Evolutionary conservation across 2,329 filamentous ascomycete genomes (phyloP), one percentile per base, ranked within the genome.

Genomic region (Colletotrichum australisinense): DNA sequence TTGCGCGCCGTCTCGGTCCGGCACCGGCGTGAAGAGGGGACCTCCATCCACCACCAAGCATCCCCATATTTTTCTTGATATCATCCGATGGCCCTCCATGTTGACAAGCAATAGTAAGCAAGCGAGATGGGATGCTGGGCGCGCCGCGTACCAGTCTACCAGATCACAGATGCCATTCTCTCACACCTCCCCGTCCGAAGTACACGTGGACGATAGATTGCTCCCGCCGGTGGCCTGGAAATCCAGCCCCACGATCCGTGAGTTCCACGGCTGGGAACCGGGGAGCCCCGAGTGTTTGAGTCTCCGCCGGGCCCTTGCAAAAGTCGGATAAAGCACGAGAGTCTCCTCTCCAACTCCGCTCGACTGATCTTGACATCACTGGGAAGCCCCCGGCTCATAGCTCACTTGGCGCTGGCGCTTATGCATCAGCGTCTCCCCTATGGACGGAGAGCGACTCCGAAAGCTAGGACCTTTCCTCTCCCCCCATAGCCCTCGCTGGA

Each of bases 291-390:
- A 8, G 46, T 8, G 19, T 22, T 49, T n/a, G 42, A 49, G 16
- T 28, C 38, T 35, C 28, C 35, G 26, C 59, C 26, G n/a, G 24
- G 14, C 67, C 30, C 53, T 53, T 24, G 46, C 42, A 63, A 42
- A n/a, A n/a, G 32, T 26, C 66, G 62, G 67, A 62, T 73, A 62
- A 58, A 65, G 67, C 55, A 65, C 67, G 53, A 26, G 55, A 49
- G 46, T 68, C 49, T 63, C 32, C 67, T 49, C 35, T 42, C 35
- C 55, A 73, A 71, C 71, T 66, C 67, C 67, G 67, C 67, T 65
- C 46, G 62, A 66, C 46, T 70, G 67, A 66, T 71, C 42, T 73
- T 73, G 67, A 73, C 71, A 73, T 71, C 67, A 71, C 67, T 42
- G 32, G 62, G 67, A 73, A 26, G 24, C 60, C 46, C 63, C 67